Conservation (phyloP, 148 eudicot species). For the Rhododendron griersonianum region DNA sequence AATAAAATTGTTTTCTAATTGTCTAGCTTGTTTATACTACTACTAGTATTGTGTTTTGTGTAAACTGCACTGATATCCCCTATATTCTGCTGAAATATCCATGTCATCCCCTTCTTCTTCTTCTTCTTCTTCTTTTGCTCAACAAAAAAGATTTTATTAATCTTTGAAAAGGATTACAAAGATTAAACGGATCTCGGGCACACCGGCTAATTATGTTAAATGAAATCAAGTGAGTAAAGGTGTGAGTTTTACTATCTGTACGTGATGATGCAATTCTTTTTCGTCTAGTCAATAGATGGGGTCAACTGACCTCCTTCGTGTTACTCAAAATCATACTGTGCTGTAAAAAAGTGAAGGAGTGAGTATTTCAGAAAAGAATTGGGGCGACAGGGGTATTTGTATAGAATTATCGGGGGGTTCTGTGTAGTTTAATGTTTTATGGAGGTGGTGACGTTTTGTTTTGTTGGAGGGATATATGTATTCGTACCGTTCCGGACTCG, state of each 20-base stretch:
- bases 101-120: neutral
- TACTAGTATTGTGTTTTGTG: neutral
- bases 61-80: neutral
- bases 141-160: too few relatives aligned
- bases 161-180: too few relatives aligned
- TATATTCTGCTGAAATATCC: neutral
- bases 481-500: slow-evolving; percentile 43
- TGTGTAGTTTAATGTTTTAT: neutral
- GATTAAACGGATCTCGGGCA: too few relatives aligned
- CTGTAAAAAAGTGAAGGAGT: neutral
- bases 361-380: neutral
- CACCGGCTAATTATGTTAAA: too few relatives aligned
- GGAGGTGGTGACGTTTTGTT: neutral
- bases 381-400: neutral
- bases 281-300: too few relatives aligned
- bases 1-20: neutral
- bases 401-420: neutral
- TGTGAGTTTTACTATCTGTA: too few relatives aligned
- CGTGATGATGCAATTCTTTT: too few relatives aligned
- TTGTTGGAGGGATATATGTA: neutral
- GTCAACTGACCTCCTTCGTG: too few relatives aligned
- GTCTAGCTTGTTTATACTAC: too few relatives aligned
- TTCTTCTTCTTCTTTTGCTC: too few relatives aligned
- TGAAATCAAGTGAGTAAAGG: too few relatives aligned
- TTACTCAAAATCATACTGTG: too few relatives aligned